phyloP scores from a whole-genome alignment of 83 land plant genomes.

The Thuja plicata region DNA sequence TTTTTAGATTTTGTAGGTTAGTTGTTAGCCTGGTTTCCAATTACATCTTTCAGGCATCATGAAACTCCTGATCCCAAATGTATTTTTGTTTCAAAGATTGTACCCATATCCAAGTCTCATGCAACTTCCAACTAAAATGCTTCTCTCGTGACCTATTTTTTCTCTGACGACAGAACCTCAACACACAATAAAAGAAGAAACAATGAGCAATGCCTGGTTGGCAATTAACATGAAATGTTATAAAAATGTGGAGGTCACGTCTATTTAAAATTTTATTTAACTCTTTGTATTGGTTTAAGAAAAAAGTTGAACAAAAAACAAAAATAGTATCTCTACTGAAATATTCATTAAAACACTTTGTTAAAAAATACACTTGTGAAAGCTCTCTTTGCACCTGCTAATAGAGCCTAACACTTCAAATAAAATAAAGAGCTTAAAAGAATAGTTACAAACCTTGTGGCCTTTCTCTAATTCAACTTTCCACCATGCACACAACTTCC shows the following conservation, averaged over 20 bases:
- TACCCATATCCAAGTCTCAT: not conserved
- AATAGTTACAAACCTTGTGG: conserved; percentile 64
- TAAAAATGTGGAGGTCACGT: not conserved
- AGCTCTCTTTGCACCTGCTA: not conserved
- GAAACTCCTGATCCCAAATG: not conserved
- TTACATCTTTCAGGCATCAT: not conserved
- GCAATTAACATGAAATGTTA: not conserved
- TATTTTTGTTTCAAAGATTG: too few relatives aligned
- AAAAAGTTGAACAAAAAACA: not conserved
- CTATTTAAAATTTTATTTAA: not conserved
- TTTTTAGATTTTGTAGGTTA: too few relatives aligned
- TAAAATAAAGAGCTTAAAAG: not conserved
- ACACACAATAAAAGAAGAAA: not conserved
- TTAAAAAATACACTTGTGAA: not conserved
- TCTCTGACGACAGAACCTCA: not conserved
- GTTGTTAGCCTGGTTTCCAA: too few relatives aligned
- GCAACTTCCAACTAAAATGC: conserved; percentile 6
- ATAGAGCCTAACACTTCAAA: not conserved
- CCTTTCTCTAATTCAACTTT: conserved; percentile 87
- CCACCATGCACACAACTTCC: conserved; percentile 83
- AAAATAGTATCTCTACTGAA: not conserved
- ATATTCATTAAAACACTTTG: not conserved
- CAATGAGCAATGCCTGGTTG: not conserved
- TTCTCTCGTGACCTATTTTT: not conserved
- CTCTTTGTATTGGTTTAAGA: too few relatives aligned